Evolutionary conservation across 2,329 filamentous ascomycete genomes (phyloP), one percentile per base, ranked within the genome.

Genomic region (Monilinia laxa): DNA sequence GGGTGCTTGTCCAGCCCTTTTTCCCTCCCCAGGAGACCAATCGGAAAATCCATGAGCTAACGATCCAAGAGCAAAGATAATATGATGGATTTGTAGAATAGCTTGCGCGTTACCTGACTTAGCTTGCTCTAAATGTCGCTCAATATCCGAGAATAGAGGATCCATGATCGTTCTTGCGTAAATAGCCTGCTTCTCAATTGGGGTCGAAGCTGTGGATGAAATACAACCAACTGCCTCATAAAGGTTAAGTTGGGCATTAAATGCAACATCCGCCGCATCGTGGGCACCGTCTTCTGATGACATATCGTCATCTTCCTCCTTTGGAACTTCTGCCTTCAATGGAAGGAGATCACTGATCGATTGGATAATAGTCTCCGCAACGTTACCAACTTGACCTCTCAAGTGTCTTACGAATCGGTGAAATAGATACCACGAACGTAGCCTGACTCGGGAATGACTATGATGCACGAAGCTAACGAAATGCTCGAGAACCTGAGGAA

Each of bases 341-440:
- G 90, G 87, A 56, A 99, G 84, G 38, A 99, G 83, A 76, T 98
- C 94, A 66, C 87, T 86, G 70, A 99, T 89, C 49, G 94, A 94
- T 75, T 93, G 89, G 65, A 99, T 96, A 60, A 99, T 89, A 0
- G 90, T 94, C 77, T 97, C 90, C 0, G 94, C 93, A 42, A 97
- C 90, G 75, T 95, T 92, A 64, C 92, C 93, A 56, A 99, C 87
- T 74, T 96, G 90, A 6, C 85, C 82, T 67, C 93, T 87, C 42
- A 99, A 83, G 72, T 95, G 92, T 80, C 94, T 96, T 68, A 96
- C 91, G 69, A 97, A 90, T 35, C 93, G 90, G 73, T 93, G 90
- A 80, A 99, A 97, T 1, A 99, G 85, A 78, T 98, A 99, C 95
- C 95, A 99, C 0, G 95, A 96, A 68, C 95, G 87, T 9, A 90